Base-by-base conservation (phyloP, 1,139 yeast genomes). In the Williopsis jadinii region DNA sequence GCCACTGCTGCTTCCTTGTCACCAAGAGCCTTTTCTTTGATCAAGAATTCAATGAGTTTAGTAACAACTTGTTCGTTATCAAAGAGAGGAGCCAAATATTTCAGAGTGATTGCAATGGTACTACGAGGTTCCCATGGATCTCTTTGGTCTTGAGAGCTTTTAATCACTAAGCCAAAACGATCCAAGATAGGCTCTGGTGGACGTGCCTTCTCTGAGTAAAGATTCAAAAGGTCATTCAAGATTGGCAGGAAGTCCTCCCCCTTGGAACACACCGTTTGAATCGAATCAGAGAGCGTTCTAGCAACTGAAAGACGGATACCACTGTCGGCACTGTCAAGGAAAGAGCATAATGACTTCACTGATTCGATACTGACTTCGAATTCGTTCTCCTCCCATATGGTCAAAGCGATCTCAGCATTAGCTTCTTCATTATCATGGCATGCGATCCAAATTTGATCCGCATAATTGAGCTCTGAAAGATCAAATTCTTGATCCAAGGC, bases 401-500 rank as follows among this genome's bases (percentile, higher is more conserved):
- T 82, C 27, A 66, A 64, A 0, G 97, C 96, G 29, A 83, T 56
- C 35, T 77, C 82, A 12, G 80, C 72, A 45, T 80, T 78, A 24
- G 70, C 65, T 12, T 69, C 71, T 42, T 83, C 88, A 37, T 77
- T 80, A 57, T 88, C 96, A 58, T 83, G 88, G 44, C 76, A 73
- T 14, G 85, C 74, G 44, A 94, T 80, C 79, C 85, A 90, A 29
- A 92, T 63, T 59, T 90, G 95, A 43, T 76, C 27, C 9, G 82
- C 70, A 44, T 74, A 76, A 8, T 66, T 63, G 56, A 76, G 53
- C 35, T 66, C 70, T 0, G 77, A 71, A 41, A 92, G 64, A 48
- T 88, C 96, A 52, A 88, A 83, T 56, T 92, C 97, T 40, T 86
- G 76, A 58, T 92, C 97, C 36, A 94, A 61, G 9, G 82, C 82